Evolutionary conservation across 306 rosid species (phyloP), one percentile per base, ranked within the genome.

Genomic region (Purshia tridentata): DNA sequence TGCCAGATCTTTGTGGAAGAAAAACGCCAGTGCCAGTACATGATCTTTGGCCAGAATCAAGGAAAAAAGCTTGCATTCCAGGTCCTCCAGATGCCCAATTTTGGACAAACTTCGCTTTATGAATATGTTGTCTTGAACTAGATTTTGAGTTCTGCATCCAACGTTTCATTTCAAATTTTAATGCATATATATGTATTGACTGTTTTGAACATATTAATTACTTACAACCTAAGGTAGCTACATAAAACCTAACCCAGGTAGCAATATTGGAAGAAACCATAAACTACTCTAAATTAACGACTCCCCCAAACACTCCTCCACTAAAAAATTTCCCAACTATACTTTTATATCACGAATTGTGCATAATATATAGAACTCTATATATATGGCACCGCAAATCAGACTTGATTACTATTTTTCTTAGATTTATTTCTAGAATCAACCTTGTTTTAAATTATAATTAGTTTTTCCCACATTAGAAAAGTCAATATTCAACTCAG

Each of bases 61-160:
- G 72, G 79, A 93, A 93, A 20, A 90, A 68, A 9, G 88, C 97
- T 82, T 85, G 89, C 96, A 93, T 89, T 81, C 96, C 97, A 46
- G 74, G 77, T 42, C 98, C 93, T 50, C 84, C 86, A 1, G 79
- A 56, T 16, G 80, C 74, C 82, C 84, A 66, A 42, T 65, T 81
- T 10, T 75, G 65, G 6, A 19, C 75, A 6, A 16, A 29, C 56
- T 73, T 84, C 16, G 86, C 52, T 76, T 79, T 81, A 55, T 76
- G 73, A 40, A 18, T 9, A 6, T 83, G 29, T 16, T 76, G 74
- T 55, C 77, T 70, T 45, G 83, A 52, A 29, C 67, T 57, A 22
- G 52, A 69, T 81, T 76, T 83, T 65, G 80, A 50, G 65, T 82
- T 39, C 82, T 85, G 74, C 47, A 14, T 6, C 4, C 9, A 60